phyloP scores from a whole-genome alignment of 2,329 filamentous ascomycete genomes.

The Diaporthe citriasiana region DNA sequence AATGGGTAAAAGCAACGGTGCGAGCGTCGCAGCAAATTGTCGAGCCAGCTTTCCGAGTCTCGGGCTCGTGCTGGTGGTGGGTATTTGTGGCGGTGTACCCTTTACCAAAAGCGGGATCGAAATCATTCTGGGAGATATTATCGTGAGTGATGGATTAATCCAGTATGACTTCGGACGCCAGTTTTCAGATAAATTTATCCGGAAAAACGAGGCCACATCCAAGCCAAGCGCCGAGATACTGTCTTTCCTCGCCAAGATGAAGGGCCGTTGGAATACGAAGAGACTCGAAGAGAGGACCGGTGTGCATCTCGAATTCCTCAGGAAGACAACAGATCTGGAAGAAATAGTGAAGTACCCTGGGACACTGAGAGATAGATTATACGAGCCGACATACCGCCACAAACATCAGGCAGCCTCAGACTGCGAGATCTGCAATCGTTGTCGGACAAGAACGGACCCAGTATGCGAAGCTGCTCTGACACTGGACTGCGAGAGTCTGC shows the following conservation, averaged over 20 bases:
- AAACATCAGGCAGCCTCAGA: neutral
- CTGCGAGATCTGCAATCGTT: neutral
- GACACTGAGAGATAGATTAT: neutral
- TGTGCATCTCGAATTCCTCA: neutral
- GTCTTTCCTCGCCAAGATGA: neutral
- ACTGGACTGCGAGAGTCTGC: neutral
- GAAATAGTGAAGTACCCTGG: neutral
- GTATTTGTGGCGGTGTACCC: neutral
- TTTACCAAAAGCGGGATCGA: neutral
- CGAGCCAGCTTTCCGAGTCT: neutral
- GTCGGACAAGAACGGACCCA: neutral
- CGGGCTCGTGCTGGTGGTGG: neutral
- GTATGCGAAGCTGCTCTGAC: neutral
- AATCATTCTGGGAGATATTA: neutral
- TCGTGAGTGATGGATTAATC: neutral
- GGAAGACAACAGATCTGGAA: neutral
- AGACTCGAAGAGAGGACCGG: neutral
- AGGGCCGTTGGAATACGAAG: neutral
- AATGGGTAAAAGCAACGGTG: neutral
- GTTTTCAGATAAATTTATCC: neutral
- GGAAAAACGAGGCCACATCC: neutral
- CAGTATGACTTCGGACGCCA: conserved; percentile 7
- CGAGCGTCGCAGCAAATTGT: neutral
- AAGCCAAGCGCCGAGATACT: neutral
- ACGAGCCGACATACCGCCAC: neutral